Base-by-base conservation (phyloP, 495 filamentous ascomycete species). In the Penicillium macrosclerotiorum region DNA sequence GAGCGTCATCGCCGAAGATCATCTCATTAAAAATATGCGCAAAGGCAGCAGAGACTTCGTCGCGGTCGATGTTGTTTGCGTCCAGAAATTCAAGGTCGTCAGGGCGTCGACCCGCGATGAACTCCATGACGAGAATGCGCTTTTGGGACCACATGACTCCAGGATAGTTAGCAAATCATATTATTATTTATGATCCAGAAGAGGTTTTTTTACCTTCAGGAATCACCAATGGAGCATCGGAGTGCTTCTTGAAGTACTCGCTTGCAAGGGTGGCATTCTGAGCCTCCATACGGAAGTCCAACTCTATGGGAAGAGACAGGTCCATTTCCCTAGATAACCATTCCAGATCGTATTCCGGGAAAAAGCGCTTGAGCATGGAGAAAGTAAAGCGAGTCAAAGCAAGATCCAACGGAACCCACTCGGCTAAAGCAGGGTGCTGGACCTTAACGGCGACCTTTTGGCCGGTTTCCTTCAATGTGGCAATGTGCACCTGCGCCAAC, bases 21-120 rank as follows among this genome's bases (percentile, higher is more conserved):
- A 99, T 99, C 63, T 96, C 91, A 71, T 99, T 99, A 77, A 99
- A 99, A 44, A 96, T 91, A 36, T 84, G 82, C 2, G 92, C 85
- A 4, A 99, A 69, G 0, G 92, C 86, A 0, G 94, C 93, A 5
- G 91, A 94, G 18, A 99, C 94, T 68, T 99, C 94, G 66, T 96
- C 94, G 8, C 94, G 84, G 64, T 92, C 85, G 60, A 99, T 96
- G 41, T 78, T 75, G 64, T 93, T 87, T 7, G 78, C 69, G 65
- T 96, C 94, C 3, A 97, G 73, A 64, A 82, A 97, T 7, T 75
- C 80, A 3, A 97, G 80, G 61, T 99, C 90, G 59, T 99, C 94
- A 9, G 89, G 85, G 32, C 94, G 88, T 50, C 79, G 76, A 22
- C 94, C 94, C 17, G 89, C 77, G 42, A 96, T 79, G 64, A 86